phyloP scores from a whole-genome alignment of 768 basidiomycete genomes.

The Cystofilobasidium ferigula region DNA sequence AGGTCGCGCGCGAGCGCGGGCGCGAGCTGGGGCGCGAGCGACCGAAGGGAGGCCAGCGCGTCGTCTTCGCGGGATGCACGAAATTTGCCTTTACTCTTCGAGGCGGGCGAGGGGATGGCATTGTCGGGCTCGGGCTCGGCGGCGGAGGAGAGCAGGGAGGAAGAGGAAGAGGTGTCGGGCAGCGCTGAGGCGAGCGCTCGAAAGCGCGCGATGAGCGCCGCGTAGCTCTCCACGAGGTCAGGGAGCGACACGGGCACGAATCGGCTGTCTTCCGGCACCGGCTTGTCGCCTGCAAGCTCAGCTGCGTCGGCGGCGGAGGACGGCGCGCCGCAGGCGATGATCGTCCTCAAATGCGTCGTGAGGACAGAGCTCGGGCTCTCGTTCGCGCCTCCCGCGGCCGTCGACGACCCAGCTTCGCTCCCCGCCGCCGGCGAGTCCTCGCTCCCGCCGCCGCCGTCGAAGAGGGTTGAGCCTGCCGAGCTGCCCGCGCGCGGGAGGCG shows the following conservation, averaged over 20 bases:
- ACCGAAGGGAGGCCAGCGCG: conserved; percentile 1
- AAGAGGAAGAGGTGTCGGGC: background rate
- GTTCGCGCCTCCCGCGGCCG: too few species aligned
- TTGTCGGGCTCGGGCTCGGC: background rate
- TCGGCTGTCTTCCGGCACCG: too few species aligned
- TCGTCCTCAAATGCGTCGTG: conserved; percentile 12
- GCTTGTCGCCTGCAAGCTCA: too few species aligned
- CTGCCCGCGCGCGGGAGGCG: conserved; percentile 8
- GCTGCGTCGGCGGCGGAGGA: background rate
- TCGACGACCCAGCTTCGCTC: too few species aligned
- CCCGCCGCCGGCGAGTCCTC: too few species aligned
- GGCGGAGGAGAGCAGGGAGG: too few species aligned
- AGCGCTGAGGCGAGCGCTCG: background rate
- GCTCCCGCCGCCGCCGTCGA: background rate
- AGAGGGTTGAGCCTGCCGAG: conserved; percentile 3
- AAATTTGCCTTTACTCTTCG: background rate
- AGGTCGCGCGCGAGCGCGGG: conserved; percentile 22
- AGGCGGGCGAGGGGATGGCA: background rate
- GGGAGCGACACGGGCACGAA: background rate
- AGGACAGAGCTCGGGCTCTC: background rate
- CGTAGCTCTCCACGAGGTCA: conserved; percentile 20
- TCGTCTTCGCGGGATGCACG: background rate
- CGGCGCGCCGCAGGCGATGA: conserved; percentile 1
- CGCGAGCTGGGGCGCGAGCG: background rate
- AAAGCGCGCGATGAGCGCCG: conserved; percentile 13